Evolutionary conservation across 331 rosid genomes (phyloP).

Genomic region (Rhamnella rubrinervis): DNA sequence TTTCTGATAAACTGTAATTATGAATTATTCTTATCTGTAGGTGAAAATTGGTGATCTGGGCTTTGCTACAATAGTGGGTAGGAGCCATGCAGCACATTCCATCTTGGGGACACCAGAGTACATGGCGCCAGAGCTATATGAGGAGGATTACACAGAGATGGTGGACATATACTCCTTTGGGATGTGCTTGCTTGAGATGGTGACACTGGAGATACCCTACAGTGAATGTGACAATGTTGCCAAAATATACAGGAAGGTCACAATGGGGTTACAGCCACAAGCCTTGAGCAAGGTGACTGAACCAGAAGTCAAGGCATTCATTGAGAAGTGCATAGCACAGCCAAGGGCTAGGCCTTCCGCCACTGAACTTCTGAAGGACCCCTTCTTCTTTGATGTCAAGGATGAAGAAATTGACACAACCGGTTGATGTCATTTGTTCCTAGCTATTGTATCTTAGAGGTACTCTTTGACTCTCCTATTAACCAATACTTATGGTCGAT

Average conservation of each 20-base stretch:
- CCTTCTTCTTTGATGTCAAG: conserved; percentile 66
- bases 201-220: conserved; percentile 85
- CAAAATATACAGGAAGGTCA: conserved; percentile 85
- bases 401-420: conserved; percentile 35
- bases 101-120: conserved; percentile 87
- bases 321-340: conserved; percentile 77
- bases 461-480: conserved; percentile 1
- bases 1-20: neutral
- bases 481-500: neutral
- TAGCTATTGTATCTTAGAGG: neutral
- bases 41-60: conserved; percentile 93
- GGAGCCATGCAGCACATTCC: conserved; percentile 83
- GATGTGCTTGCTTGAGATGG: conserved; percentile 95
- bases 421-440: conserved; percentile 21
- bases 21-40: conserved; percentile 31
- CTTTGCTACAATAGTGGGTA: conserved; percentile 82
- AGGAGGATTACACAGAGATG: conserved; percentile 94
- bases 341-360: conserved; percentile 95
- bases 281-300: conserved; percentile 57
- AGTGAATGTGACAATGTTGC: conserved; percentile 82
- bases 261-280: conserved; percentile 66
- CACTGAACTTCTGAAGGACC: conserved; percentile 73
- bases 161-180: conserved; percentile 96
- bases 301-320: conserved; percentile 67
- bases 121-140: conserved; percentile 96